Percentiles rank a stretch among this genome's conserved stretches.
phyloP scores from a whole-genome alignment of 768 basidiomycete genomes.

The Russula sp. region DNA sequence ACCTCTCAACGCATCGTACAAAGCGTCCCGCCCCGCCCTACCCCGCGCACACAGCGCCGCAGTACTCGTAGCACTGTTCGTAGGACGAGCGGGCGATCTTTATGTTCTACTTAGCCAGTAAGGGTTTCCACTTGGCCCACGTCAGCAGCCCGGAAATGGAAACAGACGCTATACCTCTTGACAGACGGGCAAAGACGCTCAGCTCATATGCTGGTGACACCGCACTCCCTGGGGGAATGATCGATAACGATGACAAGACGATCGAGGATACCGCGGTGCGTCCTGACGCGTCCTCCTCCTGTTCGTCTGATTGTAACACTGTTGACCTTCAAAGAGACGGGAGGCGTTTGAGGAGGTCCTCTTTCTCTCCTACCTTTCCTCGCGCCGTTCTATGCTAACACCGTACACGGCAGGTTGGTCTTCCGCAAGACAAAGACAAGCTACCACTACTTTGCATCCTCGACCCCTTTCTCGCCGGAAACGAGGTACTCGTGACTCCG shows the following conservation, averaged over 20 bases:
- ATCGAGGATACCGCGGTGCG: slow-evolving; percentile 80
- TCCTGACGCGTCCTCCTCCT: slow-evolving; percentile 21
- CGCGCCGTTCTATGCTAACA: neutral
- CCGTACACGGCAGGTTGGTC: slow-evolving; percentile 59
- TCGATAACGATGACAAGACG: slow-evolving; percentile 62
- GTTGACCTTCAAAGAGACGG: slow-evolving; percentile 55
- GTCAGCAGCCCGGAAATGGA: neutral
- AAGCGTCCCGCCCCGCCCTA: slow-evolving; percentile 35
- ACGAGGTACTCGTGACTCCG: slow-evolving; percentile 79
- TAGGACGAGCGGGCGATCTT: slow-evolving; percentile 78
- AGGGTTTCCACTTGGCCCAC: slow-evolving; percentile 33
- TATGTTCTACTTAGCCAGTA: slow-evolving; percentile 84
- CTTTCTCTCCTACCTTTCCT: neutral
- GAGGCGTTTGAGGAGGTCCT: slow-evolving; percentile 89
- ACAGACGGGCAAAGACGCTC: slow-evolving; percentile 69
- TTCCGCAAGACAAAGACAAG: slow-evolving; percentile 65
- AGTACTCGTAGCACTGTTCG: slow-evolving; percentile 80
- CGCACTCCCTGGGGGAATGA: slow-evolving; percentile 81
- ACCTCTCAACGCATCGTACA: slow-evolving; percentile 20
- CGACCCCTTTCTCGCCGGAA: slow-evolving; percentile 74
- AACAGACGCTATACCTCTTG: neutral
- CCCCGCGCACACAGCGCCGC: slow-evolving; percentile 66
- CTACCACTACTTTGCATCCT: slow-evolving; percentile 75
- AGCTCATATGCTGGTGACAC: slow-evolving; percentile 85
- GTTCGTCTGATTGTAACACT: slow-evolving; percentile 4